phyloP scores from a whole-genome alignment of 106 monocot genomes.

The Cymbidium sinense region DNA sequence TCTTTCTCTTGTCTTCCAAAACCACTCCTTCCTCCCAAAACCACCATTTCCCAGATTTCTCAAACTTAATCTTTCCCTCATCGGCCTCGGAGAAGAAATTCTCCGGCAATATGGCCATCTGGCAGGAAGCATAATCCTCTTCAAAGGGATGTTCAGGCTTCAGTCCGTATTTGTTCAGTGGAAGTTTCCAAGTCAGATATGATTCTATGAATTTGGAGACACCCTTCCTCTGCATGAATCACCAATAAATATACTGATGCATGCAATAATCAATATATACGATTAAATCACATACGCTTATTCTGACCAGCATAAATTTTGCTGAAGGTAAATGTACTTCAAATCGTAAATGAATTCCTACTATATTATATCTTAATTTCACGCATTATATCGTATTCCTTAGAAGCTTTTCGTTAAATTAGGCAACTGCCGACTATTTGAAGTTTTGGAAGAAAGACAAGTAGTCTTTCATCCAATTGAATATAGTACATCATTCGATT shows the following conservation, averaged over 20 bases:
- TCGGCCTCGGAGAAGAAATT: constrained; percentile 75
- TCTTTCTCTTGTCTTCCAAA: constrained; percentile 44
- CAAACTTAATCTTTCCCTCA: constrained; percentile 46
- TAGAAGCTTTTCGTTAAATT: too few relatives aligned
- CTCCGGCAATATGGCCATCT: constrained; percentile 91
- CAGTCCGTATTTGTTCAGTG: constrained; percentile 65
- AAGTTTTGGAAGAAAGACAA: too few relatives aligned
- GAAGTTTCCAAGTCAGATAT: constrained; percentile 65
- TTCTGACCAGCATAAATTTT: too few relatives aligned
- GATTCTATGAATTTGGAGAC: constrained; percentile 81
- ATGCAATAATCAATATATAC: too few relatives aligned
- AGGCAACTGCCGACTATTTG: too few relatives aligned
- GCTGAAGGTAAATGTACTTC: too few relatives aligned
- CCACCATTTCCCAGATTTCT: constrained; percentile 44
- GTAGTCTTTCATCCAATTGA: too few relatives aligned
- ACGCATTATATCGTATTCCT: too few relatives aligned
- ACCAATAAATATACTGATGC: background rate
- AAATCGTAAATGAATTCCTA: too few relatives aligned
- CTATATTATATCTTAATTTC: too few relatives aligned
- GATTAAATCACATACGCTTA: too few relatives aligned
- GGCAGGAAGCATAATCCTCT: constrained; percentile 82
- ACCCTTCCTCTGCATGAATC: constrained; percentile 35
- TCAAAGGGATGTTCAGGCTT: constrained; percentile 68
- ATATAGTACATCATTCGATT: too few relatives aligned
- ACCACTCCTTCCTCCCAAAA: constrained; percentile 67